Percentiles rank a stretch among this genome's conserved stretches.
These are phyloP conservation scores for Vaccinium corymbosum DNA, from an alignment of 148 eudicot species.

Conservation along the genomic window DNA sequence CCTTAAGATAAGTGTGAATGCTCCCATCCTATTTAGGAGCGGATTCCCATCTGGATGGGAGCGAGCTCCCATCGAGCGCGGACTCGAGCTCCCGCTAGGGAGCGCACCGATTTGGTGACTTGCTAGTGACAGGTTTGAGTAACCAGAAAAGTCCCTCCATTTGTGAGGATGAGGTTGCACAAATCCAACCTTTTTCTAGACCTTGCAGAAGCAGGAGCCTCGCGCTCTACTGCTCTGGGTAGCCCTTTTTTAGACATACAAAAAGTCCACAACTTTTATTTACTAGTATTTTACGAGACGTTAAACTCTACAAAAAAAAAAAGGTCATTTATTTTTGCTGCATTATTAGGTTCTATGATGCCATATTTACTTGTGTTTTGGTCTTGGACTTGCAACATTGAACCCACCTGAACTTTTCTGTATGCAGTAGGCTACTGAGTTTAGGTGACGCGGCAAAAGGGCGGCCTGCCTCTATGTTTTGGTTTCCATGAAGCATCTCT, in stretches of 20 bases:
- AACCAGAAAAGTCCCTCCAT: neutral
- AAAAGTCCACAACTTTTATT: neutral
- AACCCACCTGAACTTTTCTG: constrained; percentile 65
- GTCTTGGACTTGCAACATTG: neutral
- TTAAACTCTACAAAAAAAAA: neutral
- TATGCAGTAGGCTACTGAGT: constrained; percentile 38
- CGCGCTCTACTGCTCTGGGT: neutral
- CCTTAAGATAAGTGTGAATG: too few relatives aligned
- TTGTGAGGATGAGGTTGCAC: neutral
- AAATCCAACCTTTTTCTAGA: neutral
- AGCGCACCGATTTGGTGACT: neutral
- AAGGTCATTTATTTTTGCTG: neutral
- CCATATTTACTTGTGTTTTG: neutral
- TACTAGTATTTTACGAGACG: neutral
- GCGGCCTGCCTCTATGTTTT: constrained; percentile 20
- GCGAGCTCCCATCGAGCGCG: too few relatives aligned
- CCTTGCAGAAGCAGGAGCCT: neutral
- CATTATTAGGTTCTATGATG: neutral
- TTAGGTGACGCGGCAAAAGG: constrained; percentile 10
- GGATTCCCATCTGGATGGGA: too few relatives aligned
- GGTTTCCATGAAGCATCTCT: constrained; percentile 63
- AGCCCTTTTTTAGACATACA: neutral
- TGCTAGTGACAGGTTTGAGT: neutral
- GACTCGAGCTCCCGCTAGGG: too few relatives aligned
- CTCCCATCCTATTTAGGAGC: too few relatives aligned